Evolutionary conservation across 192 early-diverging fungal species (phyloP).

Genomic region (Gryganskiella cystojenkinii): DNA sequence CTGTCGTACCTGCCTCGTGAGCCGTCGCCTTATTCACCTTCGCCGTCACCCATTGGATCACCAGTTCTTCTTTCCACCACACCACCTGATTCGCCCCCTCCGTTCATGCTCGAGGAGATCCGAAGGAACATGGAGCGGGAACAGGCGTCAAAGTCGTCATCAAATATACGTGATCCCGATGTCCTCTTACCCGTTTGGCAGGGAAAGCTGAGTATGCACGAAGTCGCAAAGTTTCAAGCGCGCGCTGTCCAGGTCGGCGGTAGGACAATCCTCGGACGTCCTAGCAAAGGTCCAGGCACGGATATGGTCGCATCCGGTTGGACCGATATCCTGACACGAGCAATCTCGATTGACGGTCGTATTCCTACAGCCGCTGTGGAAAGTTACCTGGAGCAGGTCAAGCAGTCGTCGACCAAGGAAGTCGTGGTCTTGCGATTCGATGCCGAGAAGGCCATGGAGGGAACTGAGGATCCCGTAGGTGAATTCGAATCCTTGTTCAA

Average conservation of each 20-base stretch:
- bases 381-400: constrained; percentile 67
- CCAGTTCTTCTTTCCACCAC: constrained; percentile 24
- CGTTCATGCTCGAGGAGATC: constrained; percentile 30
- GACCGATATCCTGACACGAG: constrained; percentile 67
- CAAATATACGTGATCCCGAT: too few relatives aligned
- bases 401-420: constrained; percentile 64
- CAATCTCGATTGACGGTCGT: constrained; percentile 73
- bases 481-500: constrained; percentile 65
- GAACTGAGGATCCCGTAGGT: constrained; percentile 11
- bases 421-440: constrained; percentile 71
- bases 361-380: constrained; percentile 60
- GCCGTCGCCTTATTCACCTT: constrained; percentile 48
- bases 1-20: constrained; percentile 41
- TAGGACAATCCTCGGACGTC: constrained; percentile 40
- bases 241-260: constrained; percentile 71
- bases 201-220: constrained; percentile 71
- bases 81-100: constrained; percentile 23
- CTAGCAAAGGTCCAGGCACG: neutral
- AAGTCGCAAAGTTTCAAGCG: constrained; percentile 69
- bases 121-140: constrained; percentile 3
- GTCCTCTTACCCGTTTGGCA: constrained; percentile 58
- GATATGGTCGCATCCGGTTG: constrained; percentile 54
- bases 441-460: constrained; percentile 15
- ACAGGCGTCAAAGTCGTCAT: neutral
- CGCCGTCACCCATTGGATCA: constrained; percentile 33